These are phyloP conservation scores for Colletotrichum incanum DNA, from an alignment of 2,329 filamentous ascomycete species.

Conservation along the genomic window DNA sequence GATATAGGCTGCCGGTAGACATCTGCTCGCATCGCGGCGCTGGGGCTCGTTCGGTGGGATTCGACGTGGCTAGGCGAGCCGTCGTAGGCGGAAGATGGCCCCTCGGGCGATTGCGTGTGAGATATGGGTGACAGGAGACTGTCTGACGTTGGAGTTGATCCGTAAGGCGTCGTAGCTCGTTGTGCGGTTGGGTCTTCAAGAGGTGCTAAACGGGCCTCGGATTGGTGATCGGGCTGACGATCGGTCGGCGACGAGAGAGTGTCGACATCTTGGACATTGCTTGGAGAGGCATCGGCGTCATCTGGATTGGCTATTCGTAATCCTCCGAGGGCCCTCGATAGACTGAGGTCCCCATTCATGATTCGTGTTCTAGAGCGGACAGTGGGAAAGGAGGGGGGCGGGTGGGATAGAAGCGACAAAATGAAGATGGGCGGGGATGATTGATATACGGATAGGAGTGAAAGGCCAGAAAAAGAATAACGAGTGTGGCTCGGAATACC, in stretches of 20 bases:
- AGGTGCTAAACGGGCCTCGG: slow-evolving; percentile 32
- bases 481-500: slow-evolving; percentile 17
- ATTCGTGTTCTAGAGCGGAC: slow-evolving; percentile 49
- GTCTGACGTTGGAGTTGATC: slow-evolving; percentile 29
- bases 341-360: slow-evolving; percentile 94
- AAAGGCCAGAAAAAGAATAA: slow-evolving; percentile 9
- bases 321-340: slow-evolving; percentile 93
- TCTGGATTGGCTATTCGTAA: slow-evolving; percentile 98
- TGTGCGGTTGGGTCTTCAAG: slow-evolving; percentile 11
- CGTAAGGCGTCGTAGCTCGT: slow-evolving; percentile 14
- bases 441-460: slow-evolving; percentile 7
- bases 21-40: slow-evolving; percentile 33
- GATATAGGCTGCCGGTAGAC: slow-evolving; percentile 36
- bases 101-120: slow-evolving; percentile 15
- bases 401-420: slow-evolving; percentile 18
- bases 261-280: slow-evolving; percentile 34
- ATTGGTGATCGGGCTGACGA: slow-evolving; percentile 44
- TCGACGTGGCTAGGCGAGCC: slow-evolving; percentile 50
- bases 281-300: slow-evolving; percentile 51
- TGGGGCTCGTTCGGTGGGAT: slow-evolving; percentile 36
- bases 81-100: slow-evolving; percentile 38
- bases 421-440: slow-evolving; percentile 19
- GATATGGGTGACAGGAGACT: slow-evolving; percentile 17
- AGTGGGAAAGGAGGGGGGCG: background rate
- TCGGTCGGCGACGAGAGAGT: slow-evolving; percentile 49